Percentiles rank a stretch among this genome's conserved stretches.
Evolutionary conservation across 345 rosid species (phyloP).

Genomic region (Arabidopsis arenosa): DNA sequence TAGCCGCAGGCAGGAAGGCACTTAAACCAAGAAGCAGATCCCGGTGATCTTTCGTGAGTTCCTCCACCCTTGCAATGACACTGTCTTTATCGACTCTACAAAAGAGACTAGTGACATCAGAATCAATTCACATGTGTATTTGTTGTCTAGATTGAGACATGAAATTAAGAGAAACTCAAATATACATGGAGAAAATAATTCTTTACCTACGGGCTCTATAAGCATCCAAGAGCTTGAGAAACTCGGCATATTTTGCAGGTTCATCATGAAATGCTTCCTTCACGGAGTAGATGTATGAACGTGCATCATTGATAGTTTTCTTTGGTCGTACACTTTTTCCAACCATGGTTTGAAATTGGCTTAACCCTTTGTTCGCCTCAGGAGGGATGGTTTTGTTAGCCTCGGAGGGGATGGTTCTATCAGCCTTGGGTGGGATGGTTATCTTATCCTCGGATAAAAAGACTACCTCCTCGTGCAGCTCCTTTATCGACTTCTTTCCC

Average conservation of each 20-base stretch:
- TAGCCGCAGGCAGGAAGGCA: not conserved
- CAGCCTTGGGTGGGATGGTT: too few species aligned
- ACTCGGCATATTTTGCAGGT: constrained; percentile 10
- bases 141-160: not conserved
- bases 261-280: constrained; percentile 15
- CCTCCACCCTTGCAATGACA: not conserved
- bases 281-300: too few species aligned
- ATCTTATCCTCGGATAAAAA: not conserved
- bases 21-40: not conserved
- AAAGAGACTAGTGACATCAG: not conserved
- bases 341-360: too few species aligned
- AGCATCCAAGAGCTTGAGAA: not conserved
- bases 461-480: not conserved
- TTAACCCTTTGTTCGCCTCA: not conserved
- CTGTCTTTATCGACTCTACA: not conserved
- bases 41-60: constrained; percentile 17
- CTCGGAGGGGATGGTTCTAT: too few species aligned
- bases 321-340: too few species aligned
- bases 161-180: not conserved
- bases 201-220: not conserved
- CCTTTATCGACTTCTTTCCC: not conserved
- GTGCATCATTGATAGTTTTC: too few species aligned
- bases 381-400: not conserved
- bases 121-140: not conserved
- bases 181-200: not conserved